Evolutionary conservation across 306 rosid species (phyloP).

Genomic region (Quercus engelmannii): DNA sequence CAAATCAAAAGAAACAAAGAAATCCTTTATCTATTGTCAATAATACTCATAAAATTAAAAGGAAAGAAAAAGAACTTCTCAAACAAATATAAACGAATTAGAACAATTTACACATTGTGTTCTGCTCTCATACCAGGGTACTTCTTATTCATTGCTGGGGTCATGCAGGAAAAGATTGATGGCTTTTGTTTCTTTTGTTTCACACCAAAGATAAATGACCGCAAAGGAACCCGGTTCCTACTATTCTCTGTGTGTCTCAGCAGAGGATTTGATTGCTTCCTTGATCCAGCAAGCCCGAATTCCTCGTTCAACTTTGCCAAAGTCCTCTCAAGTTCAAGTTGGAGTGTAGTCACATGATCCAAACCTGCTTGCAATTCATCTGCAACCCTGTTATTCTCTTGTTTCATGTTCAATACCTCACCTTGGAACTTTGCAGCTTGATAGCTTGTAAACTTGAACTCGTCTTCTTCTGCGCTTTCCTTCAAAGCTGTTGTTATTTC

Average conservation of each 20-base stretch:
- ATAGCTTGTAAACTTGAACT: conserved; percentile 82
- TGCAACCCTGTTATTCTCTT: conserved; percentile 85
- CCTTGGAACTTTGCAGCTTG: conserved; percentile 99
- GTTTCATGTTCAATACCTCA: conserved; percentile 94
- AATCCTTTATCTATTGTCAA: neutral
- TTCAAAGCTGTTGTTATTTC: conserved; percentile 78
- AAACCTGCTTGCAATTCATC: conserved; percentile 79
- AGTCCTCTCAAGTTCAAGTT: conserved; percentile 55
- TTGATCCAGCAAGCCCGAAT: conserved; percentile 52
- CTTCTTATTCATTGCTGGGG: conserved; percentile 69
- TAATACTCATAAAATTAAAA: neutral
- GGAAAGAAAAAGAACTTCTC: neutral
- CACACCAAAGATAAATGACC: conserved; percentile 81
- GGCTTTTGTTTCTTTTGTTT: conserved; percentile 71
- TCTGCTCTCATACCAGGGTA: conserved; percentile 36
- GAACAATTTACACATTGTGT: conserved; percentile 25
- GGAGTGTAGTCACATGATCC: conserved; percentile 58
- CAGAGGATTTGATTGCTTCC: conserved; percentile 37
- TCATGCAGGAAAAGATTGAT: conserved; percentile 70
- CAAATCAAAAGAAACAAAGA: neutral
- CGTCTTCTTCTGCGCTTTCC: conserved; percentile 81
- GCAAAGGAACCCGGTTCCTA: conserved; percentile 59
- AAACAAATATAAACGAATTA: conserved; percentile 4
- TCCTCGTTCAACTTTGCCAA: conserved; percentile 65
- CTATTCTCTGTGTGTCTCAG: conserved; percentile 39